Evolutionary conservation across 2,329 filamentous ascomycete genomes (phyloP).

Genomic region (Nannizziopsis barbatae): DNA sequence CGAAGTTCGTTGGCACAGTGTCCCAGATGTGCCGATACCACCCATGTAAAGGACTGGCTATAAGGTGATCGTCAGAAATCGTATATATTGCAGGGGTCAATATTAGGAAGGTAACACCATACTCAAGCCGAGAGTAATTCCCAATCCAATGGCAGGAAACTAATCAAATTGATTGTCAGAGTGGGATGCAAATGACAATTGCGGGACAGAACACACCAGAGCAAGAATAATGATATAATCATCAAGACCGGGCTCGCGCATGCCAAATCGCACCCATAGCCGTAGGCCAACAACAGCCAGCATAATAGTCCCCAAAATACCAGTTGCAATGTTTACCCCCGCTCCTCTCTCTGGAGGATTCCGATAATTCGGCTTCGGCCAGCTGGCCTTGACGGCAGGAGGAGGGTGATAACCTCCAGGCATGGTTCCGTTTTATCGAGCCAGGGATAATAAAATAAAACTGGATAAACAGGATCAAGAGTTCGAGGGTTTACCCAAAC

Average conservation of each 20-base stretch:
- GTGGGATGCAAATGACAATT: neutral
- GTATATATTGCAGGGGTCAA: neutral
- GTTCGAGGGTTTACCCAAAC: neutral
- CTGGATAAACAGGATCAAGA: neutral
- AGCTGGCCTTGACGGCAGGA: neutral
- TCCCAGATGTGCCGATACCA: slow-evolving; percentile 10
- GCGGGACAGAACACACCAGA: neutral
- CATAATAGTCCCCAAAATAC: neutral
- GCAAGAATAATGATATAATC: slow-evolving; percentile 4
- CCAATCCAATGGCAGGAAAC: slow-evolving; percentile 5
- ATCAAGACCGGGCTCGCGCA: slow-evolving; percentile 7
- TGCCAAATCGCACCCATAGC: slow-evolving; percentile 3
- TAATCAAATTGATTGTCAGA: neutral
- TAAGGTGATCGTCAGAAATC: neutral
- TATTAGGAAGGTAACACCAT: neutral
- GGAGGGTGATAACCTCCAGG: slow-evolving; percentile 7
- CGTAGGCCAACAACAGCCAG: slow-evolving; percentile 1
- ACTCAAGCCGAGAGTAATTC: neutral
- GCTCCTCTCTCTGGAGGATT: slow-evolving; percentile 2
- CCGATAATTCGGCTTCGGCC: slow-evolving; percentile 2
- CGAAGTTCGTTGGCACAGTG: slow-evolving; percentile 2
- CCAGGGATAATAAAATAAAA: neutral
- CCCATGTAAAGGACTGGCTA: slow-evolving; percentile 5
- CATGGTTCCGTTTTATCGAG: neutral
- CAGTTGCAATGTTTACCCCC: neutral